A percentile compares a stretch with the other conserved stretches of the same genome.
Conservation (phyloP, 345 rosid genomes). For the Erysimum cheiranthoides region DNA sequence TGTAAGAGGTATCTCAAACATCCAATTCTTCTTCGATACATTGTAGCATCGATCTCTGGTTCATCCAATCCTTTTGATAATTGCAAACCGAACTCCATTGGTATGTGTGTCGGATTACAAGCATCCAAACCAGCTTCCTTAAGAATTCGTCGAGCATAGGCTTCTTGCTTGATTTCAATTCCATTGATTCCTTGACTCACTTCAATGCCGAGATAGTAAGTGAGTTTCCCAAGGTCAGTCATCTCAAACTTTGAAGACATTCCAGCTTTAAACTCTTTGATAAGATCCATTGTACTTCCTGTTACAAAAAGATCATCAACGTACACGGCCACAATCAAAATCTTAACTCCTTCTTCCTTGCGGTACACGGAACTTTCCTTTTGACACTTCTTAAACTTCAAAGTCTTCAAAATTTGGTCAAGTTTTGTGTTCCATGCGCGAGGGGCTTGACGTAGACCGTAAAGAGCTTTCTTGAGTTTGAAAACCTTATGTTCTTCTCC, state of each 20-base stretch:
- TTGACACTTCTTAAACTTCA: background rate
- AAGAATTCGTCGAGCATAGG: no score
- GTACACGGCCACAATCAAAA: background rate
- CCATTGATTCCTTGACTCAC: background rate
- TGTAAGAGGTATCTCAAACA: background rate
- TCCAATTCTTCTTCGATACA: background rate
- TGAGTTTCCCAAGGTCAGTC: background rate
- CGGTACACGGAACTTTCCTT: background rate
- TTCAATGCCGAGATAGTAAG: background rate
- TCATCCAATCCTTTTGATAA: background rate
- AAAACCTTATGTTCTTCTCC: slow-evolving; percentile 7
- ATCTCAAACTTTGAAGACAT: background rate
- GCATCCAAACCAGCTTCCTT: no score
- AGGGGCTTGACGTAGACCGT: slow-evolving; percentile 10
- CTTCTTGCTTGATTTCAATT: no score
- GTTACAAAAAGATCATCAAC: background rate
- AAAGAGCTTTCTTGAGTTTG: background rate
- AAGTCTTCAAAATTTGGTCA: background rate
- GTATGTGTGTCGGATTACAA: no score
- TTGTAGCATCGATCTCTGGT: background rate
- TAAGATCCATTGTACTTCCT: background rate
- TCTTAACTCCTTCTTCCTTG: no score
- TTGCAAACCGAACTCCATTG: no score
- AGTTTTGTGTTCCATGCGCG: slow-evolving; percentile 5
- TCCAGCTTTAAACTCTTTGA: background rate